phyloP scores from a whole-genome alignment of 495 filamentous ascomycete genomes.

The Trichoderma reesei region DNA sequence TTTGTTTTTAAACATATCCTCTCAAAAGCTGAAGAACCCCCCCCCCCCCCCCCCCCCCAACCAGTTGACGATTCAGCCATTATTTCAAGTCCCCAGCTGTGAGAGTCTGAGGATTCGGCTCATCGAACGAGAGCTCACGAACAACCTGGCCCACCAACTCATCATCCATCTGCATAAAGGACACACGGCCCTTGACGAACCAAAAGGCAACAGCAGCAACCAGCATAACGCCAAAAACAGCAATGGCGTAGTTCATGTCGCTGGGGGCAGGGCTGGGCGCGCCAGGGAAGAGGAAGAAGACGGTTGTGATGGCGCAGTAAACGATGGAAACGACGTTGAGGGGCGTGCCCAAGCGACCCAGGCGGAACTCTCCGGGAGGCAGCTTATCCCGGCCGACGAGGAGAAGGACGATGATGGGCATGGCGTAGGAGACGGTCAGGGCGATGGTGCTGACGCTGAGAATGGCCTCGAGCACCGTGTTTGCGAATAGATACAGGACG shows the following conservation, averaged over 20 bases:
- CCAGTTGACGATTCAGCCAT: neutral
- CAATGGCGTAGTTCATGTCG: conserved; percentile 41
- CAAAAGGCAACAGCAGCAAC: conserved; percentile 35
- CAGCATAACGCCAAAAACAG: conserved; percentile 40
- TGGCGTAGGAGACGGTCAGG: conserved; percentile 34
- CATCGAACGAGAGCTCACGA: neutral
- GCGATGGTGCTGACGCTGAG: conserved; percentile 39
- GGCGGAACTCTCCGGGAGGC: conserved; percentile 28
- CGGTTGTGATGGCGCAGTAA: conserved; percentile 33
- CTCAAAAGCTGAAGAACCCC: neutral
- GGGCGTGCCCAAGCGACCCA: conserved; percentile 25
- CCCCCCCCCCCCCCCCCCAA: neutral
- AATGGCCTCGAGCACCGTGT: conserved; percentile 36
- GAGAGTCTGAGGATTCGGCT: neutral
- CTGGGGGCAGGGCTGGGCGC: conserved; percentile 27
- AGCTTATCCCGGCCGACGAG: conserved; percentile 33
- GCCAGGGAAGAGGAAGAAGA: conserved; percentile 38
- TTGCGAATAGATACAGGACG: conserved; percentile 37
- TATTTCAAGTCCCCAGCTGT: neutral
- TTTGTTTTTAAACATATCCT: no score
- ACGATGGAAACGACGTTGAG: conserved; percentile 33
- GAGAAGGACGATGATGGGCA: conserved; percentile 31
- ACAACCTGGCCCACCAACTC: neutral
- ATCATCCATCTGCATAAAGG: conserved; percentile 1
- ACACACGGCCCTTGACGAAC: conserved; percentile 25